Percentiles rank a stretch among this genome's conserved stretches.
phyloP scores from a whole-genome alignment of 2,329 filamentous ascomycete genomes.

The Scopulariopsis brevicaulis region DNA sequence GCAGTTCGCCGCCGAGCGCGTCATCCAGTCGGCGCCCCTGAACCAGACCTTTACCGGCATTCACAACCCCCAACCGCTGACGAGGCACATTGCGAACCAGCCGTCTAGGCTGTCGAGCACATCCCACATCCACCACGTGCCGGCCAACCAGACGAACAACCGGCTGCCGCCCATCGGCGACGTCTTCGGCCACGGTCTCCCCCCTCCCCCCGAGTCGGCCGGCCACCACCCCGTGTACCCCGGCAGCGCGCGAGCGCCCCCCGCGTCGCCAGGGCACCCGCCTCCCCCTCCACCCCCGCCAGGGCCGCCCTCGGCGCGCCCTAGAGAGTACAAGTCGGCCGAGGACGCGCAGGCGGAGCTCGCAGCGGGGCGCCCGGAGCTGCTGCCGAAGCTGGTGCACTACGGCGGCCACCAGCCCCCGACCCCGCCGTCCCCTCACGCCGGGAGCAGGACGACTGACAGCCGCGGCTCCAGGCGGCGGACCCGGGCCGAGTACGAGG shows the following conservation, averaged over 20 bases:
- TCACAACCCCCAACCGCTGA: conserved; percentile 64
- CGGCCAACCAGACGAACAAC: conserved; percentile 81
- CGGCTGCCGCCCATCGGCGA: conserved; percentile 88
- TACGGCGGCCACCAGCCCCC: conserved; percentile 91
- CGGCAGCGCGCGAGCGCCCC: conserved; percentile 49
- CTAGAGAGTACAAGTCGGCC: conserved; percentile 85
- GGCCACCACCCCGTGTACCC: conserved; percentile 40
- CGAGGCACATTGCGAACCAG: conserved; percentile 69
- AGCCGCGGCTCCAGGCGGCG: conserved; percentile 60
- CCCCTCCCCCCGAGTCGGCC: conserved; percentile 12
- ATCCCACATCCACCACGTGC: conserved; percentile 83
- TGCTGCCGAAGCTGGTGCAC: conserved; percentile 87
- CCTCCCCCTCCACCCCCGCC: conserved; percentile 33
- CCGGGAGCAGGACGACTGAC: conserved; percentile 34
- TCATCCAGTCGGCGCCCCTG: conserved; percentile 92
- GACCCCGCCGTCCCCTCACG: conserved; percentile 72
- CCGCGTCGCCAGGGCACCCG: conserved; percentile 69
- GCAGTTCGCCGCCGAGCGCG: conserved; percentile 84
- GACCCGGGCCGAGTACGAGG: conserved; percentile 83
- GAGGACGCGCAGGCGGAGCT: conserved; percentile 90
- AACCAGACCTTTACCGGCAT: conserved; percentile 92
- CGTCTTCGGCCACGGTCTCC: conserved; percentile 75
- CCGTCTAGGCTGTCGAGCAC: conserved; percentile 73
- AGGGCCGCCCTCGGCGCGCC: conserved; percentile 47
- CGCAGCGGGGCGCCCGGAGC: conserved; percentile 81